phyloP scores from a whole-genome alignment of 2,329 filamentous ascomycete genomes.

The Phyllosticta paracitricarpa region DNA sequence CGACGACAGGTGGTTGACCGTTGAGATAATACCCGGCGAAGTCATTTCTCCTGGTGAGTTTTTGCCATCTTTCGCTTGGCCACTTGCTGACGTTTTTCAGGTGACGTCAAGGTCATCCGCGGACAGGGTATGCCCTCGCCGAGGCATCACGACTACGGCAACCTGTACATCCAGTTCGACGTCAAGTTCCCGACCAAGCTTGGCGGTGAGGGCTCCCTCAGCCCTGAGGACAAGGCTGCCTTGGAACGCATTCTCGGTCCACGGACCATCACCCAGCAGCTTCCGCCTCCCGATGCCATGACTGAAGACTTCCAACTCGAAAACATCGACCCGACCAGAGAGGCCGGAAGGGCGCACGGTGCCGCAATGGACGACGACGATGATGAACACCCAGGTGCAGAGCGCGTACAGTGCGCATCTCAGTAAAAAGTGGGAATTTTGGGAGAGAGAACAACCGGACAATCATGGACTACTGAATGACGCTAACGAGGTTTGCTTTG shows the following conservation, averaged over 20 bases:
- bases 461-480: neutral
- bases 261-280: constrained; percentile 47
- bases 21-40: constrained; percentile 88
- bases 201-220: constrained; percentile 35
- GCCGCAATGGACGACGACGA: constrained; percentile 53
- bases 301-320: constrained; percentile 82
- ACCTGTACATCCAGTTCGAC: constrained; percentile 94
- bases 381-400: constrained; percentile 51
- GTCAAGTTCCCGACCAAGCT: constrained; percentile 78
- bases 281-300: constrained; percentile 77
- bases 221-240: constrained; percentile 61
- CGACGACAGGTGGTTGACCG: constrained; percentile 90
- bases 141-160: constrained; percentile 89
- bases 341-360: constrained; percentile 58
- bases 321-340: constrained; percentile 60
- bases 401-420: constrained; percentile 78
- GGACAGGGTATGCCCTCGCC: constrained; percentile 96
- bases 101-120: constrained; percentile 83
- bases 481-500: neutral
- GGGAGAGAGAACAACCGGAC: neutral
- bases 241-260: constrained; percentile 80
- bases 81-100: constrained; percentile 36
- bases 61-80: neutral
- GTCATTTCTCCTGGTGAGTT: constrained; percentile 80
- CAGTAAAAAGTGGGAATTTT: constrained; percentile 50